A percentile compares a stretch with the other conserved stretches of the same genome.
Conservation (phyloP, 1,284 basidiomycete genomes). For the Trametes polyzona region DNA sequence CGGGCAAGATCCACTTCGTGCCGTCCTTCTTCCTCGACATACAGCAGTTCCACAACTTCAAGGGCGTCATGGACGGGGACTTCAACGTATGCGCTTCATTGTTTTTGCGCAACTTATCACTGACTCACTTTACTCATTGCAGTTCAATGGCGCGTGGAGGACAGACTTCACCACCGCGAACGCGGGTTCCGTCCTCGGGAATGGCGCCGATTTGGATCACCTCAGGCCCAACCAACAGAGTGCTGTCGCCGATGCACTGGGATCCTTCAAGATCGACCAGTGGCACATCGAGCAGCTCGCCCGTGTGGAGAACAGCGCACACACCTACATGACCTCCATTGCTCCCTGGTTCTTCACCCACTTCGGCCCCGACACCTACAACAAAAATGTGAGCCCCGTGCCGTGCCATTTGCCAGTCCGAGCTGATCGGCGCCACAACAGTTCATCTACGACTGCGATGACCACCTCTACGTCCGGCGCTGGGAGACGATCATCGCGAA, state of each 20-base stretch:
- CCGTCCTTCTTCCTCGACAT: slow-evolving; percentile 70
- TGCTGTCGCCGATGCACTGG: slow-evolving; percentile 43
- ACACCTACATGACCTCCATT: slow-evolving; percentile 39
- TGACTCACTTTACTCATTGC: background rate
- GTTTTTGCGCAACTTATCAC: background rate
- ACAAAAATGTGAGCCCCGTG: slow-evolving; percentile 72
- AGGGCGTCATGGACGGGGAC: slow-evolving; percentile 57
- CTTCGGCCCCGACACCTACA: slow-evolving; percentile 63
- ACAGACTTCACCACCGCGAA: slow-evolving; percentile 5
- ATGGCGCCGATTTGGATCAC: slow-evolving; percentile 27
- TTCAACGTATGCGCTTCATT: slow-evolving; percentile 52
- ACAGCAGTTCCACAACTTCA: slow-evolving; percentile 50
- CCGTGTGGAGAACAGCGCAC: slow-evolving; percentile 26
- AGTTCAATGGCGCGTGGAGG: slow-evolving; percentile 54
- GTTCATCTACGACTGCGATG: slow-evolving; percentile 54
- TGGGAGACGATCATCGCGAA: slow-evolving; percentile 73
- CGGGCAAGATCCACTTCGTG: slow-evolving; percentile 58
- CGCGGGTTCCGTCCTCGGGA: background rate
- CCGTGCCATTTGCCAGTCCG: background rate
- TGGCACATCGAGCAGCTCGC: slow-evolving; percentile 37
- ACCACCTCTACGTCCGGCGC: slow-evolving; percentile 73
- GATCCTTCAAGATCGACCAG: slow-evolving; percentile 50
- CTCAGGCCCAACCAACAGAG: slow-evolving; percentile 35
- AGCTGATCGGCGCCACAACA: slow-evolving; percentile 14
- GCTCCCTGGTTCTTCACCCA: slow-evolving; percentile 78